Evolutionary conservation across 1,139 yeast species (phyloP).

Genomic region (Protomyces inouyei): DNA sequence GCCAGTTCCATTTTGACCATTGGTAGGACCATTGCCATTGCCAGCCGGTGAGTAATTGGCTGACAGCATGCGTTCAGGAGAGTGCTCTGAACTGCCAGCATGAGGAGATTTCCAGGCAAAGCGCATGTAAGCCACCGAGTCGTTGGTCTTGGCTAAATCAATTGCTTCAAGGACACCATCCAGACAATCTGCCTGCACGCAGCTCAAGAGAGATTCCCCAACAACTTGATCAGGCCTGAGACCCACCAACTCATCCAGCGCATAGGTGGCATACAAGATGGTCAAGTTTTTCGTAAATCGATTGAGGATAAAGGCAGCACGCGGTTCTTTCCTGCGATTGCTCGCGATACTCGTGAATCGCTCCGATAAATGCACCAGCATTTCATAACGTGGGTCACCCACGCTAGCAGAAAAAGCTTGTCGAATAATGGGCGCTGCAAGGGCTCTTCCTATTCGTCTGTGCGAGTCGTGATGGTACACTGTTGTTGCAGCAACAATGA

Average conservation of each 20-base stretch:
- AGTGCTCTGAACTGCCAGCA: background rate
- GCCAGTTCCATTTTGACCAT: background rate
- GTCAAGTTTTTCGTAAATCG: conserved; percentile 28
- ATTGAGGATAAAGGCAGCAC: conserved; percentile 31
- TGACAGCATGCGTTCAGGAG: background rate
- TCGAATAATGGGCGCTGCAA: conserved; percentile 28
- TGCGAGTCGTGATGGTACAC: conserved; percentile 20
- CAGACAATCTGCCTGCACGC: conserved; percentile 26
- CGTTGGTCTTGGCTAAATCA: conserved; percentile 31
- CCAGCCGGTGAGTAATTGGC: background rate
- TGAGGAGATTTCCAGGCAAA: conserved; percentile 28
- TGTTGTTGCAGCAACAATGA: conserved; percentile 28
- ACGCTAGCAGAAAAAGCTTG: conserved; percentile 10
- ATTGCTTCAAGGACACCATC: conserved; percentile 29
- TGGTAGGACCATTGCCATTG: background rate
- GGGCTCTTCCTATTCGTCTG: conserved; percentile 2
- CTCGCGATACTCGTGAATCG: conserved; percentile 9
- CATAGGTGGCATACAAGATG: conserved; percentile 30
- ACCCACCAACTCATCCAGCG: conserved; percentile 20
- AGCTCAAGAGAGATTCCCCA: conserved; percentile 28
- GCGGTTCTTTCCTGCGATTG: conserved; percentile 22
- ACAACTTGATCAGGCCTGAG: conserved; percentile 12
- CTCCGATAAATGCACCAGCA: conserved; percentile 20
- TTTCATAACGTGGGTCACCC: conserved; percentile 18
- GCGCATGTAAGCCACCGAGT: conserved; percentile 30